A percentile compares a stretch with the other conserved stretches of the same genome.
Conservation (phyloP, 179 eudicot species). For the Drosera spatulata region DNA sequence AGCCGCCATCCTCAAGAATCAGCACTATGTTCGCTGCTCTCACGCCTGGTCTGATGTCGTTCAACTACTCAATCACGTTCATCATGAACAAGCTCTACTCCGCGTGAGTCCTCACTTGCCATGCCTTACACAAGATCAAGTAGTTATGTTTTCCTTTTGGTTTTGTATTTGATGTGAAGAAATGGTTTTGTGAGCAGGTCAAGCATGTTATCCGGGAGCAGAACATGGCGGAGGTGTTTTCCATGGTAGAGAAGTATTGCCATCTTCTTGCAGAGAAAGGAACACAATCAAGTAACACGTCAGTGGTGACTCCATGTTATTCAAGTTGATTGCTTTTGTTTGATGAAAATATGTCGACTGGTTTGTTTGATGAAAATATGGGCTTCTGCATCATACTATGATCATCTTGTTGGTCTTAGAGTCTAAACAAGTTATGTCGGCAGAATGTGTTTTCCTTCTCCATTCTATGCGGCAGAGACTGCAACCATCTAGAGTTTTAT, state of each 20-base stretch:
- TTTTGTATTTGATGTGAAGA: too few relatives aligned
- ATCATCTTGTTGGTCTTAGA: too few relatives aligned
- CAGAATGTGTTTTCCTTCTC: too few relatives aligned
- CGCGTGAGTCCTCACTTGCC: conserved; percentile 29
- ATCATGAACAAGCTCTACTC: conserved; percentile 48
- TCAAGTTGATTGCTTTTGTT: too few relatives aligned
- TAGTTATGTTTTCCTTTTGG: too few relatives aligned
- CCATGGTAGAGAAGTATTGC: conserved; percentile 38
- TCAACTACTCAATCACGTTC: conserved; percentile 44
- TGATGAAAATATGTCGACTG: too few relatives aligned
- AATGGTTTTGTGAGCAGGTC: conserved; percentile 27
- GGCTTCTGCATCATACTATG: too few relatives aligned
- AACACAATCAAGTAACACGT: conserved; percentile 38
- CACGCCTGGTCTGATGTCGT: conserved; percentile 45
- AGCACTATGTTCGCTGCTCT: conserved; percentile 32
- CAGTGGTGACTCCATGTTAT: conserved; percentile 1
- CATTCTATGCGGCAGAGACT: too few relatives aligned
- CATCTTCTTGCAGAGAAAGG: conserved; percentile 24
- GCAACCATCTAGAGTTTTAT: too few relatives aligned
- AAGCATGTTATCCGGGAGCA: conserved; percentile 65
- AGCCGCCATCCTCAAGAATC: conserved; percentile 33
- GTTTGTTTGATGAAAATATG: too few relatives aligned
- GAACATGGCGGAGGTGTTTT: conserved; percentile 49
- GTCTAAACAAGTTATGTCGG: too few relatives aligned
- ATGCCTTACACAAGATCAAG: neutral